Conservation (phyloP, 1,284 basidiomycete species). For the Tranzscheliella williamsii region DNA sequence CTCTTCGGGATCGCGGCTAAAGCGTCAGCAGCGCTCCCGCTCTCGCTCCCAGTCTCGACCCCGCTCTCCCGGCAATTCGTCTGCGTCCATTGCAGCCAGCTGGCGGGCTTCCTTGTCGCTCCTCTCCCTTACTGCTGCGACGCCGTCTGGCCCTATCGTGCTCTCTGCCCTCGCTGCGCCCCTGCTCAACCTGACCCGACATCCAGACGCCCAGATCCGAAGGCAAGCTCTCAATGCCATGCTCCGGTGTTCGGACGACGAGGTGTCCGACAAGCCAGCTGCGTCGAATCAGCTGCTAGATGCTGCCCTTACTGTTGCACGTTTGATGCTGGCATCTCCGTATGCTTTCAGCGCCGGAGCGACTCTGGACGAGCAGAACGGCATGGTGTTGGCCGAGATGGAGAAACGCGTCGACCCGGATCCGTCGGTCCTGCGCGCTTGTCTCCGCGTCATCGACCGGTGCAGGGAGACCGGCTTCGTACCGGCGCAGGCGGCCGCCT, state of each 20-base stretch:
- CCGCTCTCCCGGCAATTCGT: not conserved
- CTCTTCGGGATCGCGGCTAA: not conserved
- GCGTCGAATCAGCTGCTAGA: conserved; percentile 14
- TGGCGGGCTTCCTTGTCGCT: conserved; percentile 10
- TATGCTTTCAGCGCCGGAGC: conserved; percentile 15
- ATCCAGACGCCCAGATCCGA: conserved; percentile 13
- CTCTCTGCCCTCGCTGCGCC: conserved; percentile 26
- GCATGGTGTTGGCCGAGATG: conserved; percentile 25
- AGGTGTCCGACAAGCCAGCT: not conserved
- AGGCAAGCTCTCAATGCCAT: conserved; percentile 20
- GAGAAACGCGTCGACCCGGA: conserved; percentile 20
- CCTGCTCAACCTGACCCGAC: conserved; percentile 19
- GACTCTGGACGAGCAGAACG: conserved; percentile 11
- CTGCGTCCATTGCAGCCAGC: not conserved
- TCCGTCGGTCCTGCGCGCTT: conserved; percentile 21
- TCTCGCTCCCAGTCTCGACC: not conserved
- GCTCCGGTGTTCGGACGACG: conserved; percentile 8
- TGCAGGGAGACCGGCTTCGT: conserved; percentile 4
- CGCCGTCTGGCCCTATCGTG: conserved; percentile 11
- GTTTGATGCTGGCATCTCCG: conserved; percentile 19
- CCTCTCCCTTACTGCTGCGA: conserved; percentile 13
- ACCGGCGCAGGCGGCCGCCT: conserved; percentile 6
- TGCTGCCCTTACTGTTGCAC: conserved; percentile 21
- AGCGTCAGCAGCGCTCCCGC: not conserved
- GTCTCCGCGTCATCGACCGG: conserved; percentile 11